Percentiles rank a stretch among this genome's conserved stretches.
Evolutionary conservation across 2,329 filamentous ascomycete genomes (phyloP).

Genomic region (Grosmannia clavigera): DNA sequence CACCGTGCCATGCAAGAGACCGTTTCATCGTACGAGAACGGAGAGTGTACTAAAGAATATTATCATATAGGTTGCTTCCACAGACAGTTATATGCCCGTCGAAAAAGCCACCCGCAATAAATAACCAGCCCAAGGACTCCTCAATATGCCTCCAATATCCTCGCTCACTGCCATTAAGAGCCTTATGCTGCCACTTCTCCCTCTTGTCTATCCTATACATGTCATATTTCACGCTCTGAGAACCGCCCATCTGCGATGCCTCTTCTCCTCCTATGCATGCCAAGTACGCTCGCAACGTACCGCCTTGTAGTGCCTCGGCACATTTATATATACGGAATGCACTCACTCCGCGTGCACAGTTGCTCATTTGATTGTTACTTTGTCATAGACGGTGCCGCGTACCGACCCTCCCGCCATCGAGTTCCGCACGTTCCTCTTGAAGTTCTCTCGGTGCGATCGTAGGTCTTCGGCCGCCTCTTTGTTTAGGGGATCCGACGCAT

Average conservation of each 20-base stretch:
- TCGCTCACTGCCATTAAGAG: neutral
- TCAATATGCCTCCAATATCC: neutral
- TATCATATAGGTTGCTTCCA: neutral
- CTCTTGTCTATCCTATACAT: neutral
- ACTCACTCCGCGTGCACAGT: neutral
- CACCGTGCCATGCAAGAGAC: neutral
- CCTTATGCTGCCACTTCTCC: neutral
- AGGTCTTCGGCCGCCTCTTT: constrained; percentile 95
- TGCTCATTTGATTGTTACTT: constrained; percentile 45
- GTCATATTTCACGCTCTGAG: neutral
- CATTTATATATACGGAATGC: neutral
- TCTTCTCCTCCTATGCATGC: neutral
- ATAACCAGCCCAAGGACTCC: neutral
- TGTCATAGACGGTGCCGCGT: constrained; percentile 61
- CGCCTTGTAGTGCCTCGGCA: neutral
- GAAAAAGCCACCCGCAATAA: neutral
- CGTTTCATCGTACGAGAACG: neutral
- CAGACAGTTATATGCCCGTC: neutral
- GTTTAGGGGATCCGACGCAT: constrained; percentile 93
- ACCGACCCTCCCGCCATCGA: constrained; percentile 74
- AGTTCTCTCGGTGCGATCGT: constrained; percentile 70
- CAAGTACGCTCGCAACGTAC: neutral
- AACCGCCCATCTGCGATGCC: neutral
- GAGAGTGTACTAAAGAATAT: neutral
- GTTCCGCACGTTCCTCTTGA: constrained; percentile 79